Evolutionary conservation across 495 filamentous ascomycete genomes (phyloP).

Genomic region (Sphaerosporella brunnea): DNA sequence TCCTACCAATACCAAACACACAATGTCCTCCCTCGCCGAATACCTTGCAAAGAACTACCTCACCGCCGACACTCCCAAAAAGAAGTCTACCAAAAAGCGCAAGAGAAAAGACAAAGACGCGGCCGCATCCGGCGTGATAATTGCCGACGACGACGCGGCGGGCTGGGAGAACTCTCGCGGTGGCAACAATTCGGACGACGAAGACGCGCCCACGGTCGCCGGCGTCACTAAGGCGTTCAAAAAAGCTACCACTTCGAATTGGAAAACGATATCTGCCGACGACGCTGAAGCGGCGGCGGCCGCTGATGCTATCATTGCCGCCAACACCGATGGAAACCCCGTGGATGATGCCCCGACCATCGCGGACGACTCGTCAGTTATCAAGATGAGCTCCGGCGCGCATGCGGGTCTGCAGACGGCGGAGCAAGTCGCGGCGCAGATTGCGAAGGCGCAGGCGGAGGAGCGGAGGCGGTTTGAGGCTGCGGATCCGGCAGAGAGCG

Average conservation of each 20-base stretch:
- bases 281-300: constrained; percentile 37
- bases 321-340: constrained; percentile 38
- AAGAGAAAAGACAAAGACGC: constrained; percentile 33
- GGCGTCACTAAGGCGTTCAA: constrained; percentile 52
- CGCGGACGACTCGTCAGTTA: constrained; percentile 29
- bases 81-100: constrained; percentile 70
- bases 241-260: constrained; percentile 54
- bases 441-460: constrained; percentile 36
- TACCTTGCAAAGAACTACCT: constrained; percentile 96
- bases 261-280: constrained; percentile 48
- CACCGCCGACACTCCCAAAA: constrained; percentile 52
- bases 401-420: constrained; percentile 74
- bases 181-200: constrained; percentile 32
- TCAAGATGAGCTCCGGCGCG: constrained; percentile 68
- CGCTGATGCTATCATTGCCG: constrained; percentile 73
- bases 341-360: constrained; percentile 35
- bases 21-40: constrained; percentile 49
- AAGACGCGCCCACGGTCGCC: constrained; percentile 30
- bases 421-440: constrained; percentile 55
- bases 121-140: constrained; percentile 50
- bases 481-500: constrained; percentile 18
- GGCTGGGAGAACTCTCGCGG: constrained; percentile 46
- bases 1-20: not conserved
- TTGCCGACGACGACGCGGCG: constrained; percentile 73
- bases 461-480: constrained; percentile 33